phyloP scores from a whole-genome alignment of 2,329 filamentous ascomycete genomes.

The Colletotrichum orbiculare region DNA sequence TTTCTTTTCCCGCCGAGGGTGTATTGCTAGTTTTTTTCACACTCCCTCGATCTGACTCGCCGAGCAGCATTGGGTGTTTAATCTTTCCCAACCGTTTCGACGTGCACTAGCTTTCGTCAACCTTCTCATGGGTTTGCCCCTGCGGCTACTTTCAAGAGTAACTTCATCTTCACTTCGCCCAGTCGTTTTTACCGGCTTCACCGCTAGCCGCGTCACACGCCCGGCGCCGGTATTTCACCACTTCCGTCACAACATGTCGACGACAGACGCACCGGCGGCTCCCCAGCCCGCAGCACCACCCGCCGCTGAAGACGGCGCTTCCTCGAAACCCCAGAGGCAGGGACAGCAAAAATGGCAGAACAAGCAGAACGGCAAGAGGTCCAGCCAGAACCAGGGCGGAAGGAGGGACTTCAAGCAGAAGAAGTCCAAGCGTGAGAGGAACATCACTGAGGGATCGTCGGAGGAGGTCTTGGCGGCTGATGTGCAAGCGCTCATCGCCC shows the following conservation, averaged over 20 bases:
- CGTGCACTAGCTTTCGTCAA: not conserved
- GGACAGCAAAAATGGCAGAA: constrained; percentile 25
- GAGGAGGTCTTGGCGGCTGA: constrained; percentile 76
- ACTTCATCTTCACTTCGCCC: constrained; percentile 32
- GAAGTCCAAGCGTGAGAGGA: constrained; percentile 68
- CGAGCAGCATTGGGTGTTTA: not conserved
- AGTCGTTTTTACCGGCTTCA: constrained; percentile 11
- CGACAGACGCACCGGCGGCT: constrained; percentile 6
- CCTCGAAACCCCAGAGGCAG: constrained; percentile 17
- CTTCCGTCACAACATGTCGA: constrained; percentile 23
- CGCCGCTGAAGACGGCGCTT: not conserved
- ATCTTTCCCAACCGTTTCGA: not conserved
- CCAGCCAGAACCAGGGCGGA: constrained; percentile 33
- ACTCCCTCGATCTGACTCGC: not conserved
- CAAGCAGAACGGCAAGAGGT: constrained; percentile 35
- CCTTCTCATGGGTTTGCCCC: constrained; percentile 23
- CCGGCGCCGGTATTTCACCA: not conserved
- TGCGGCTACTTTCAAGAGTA: constrained; percentile 34
- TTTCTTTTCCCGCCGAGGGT: not conserved
- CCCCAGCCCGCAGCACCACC: constrained; percentile 9
- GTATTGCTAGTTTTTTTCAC: not conserved
- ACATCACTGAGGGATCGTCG: constrained; percentile 69
- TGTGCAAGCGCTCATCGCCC: constrained; percentile 65
- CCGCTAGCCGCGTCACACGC: constrained; percentile 6
- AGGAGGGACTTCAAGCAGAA: constrained; percentile 51